Base-by-base conservation (phyloP, 2,329 filamentous ascomycete genomes). In the Phialocephala subalpina region DNA sequence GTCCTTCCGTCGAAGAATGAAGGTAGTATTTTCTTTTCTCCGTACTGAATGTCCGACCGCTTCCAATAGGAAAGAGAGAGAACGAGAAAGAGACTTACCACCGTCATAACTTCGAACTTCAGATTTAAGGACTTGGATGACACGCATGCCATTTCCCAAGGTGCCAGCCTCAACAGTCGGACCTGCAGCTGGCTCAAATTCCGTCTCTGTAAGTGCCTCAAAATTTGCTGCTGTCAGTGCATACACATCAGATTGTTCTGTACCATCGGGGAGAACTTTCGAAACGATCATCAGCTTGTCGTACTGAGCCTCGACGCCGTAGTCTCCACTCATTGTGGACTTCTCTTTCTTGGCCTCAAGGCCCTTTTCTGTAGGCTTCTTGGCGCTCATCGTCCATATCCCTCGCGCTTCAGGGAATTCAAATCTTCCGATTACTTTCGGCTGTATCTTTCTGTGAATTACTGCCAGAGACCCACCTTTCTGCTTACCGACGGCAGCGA, bases 21-120 rank as follows among this genome's bases (percentile, higher is more conserved):
- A 27, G 25, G 36, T 38, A 18, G 25, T 7, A 9, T 4, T 53
- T 2, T 53, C 25, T 53, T 53, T 22, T 53, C 14, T 18, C 49
- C 11, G 29, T 33, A 33, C 20, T 49, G 60, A 35, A 57, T 63
- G 42, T 38, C 42, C 63, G 53, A 38, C 29, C 11, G 8, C 14
- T 33, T 53, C 49, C 49, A 53, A 49, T 12, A 2, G 11, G 4
- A 33, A 53, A 6, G 18, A 33, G 49, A 35, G 65, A 65, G 70
- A 72, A 18, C 3, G 18, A 29, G 40, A 45, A 36, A 49, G 62
- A 56, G 53, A 83, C 90, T 84, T 79, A 95, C 93, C 90, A 78
- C 90, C 90, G 77, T 98, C 94, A 73, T 97, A 99, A 67, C 91
- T 95, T 66, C 95, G 87, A 27, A 98, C 88, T 75, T 98, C 95